These are phyloP conservation scores for Dactylonectria macrodidyma DNA, from an alignment of 2,329 filamentous ascomycete species.

Conservation along the genomic window DNA sequence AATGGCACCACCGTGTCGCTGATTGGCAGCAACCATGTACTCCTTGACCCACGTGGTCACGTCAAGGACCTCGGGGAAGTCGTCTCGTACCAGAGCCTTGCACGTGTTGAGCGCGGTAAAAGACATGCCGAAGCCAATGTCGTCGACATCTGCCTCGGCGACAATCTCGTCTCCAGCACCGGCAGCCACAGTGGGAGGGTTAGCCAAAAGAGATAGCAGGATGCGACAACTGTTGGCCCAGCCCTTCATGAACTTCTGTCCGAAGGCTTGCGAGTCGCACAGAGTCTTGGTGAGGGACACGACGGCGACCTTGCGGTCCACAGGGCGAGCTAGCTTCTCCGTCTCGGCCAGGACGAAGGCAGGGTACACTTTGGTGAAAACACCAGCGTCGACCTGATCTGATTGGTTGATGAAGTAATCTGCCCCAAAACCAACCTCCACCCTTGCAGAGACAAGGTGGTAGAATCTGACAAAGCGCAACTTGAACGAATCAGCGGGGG, in stretches of 20 bases:
- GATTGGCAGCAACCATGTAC: conserved; percentile 84
- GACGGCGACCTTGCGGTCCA: conserved; percentile 94
- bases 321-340: conserved; percentile 86
- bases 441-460: conserved; percentile 86
- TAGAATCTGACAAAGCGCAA: conserved; percentile 94
- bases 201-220: conserved; percentile 90
- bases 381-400: conserved; percentile 83
- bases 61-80: conserved; percentile 87
- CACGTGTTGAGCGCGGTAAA: conserved; percentile 96
- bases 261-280: conserved; percentile 88
- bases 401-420: conserved; percentile 92
- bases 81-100: conserved; percentile 80
- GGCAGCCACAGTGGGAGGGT: conserved; percentile 79
- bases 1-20: conserved; percentile 79
- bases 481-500: conserved; percentile 82
- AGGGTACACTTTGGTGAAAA: conserved; percentile 90
- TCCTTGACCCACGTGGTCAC: conserved; percentile 88
- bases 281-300: conserved; percentile 94
- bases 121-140: conserved; percentile 93
- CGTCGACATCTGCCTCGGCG: conserved; percentile 91
- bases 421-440: conserved; percentile 86
- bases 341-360: conserved; percentile 90
- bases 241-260: conserved; percentile 85
- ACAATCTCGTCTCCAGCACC: conserved; percentile 82
- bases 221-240: conserved; percentile 93